These are phyloP conservation scores for Fusarium denticulatum DNA, from an alignment of 2,329 filamentous ascomycete genomes.

Conservation along the genomic window DNA sequence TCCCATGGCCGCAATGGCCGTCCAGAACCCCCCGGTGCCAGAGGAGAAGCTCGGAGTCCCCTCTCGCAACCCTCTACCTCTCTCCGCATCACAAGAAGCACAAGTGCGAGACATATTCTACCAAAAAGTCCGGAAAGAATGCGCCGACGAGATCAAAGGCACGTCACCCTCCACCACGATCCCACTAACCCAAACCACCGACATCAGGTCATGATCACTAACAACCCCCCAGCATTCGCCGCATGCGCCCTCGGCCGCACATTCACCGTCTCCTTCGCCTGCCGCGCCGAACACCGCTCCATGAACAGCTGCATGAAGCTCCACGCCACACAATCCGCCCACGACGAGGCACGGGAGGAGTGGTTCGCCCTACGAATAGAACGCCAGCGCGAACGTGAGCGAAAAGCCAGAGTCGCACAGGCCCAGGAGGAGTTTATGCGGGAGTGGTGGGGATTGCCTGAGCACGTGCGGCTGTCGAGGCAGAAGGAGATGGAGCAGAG, in stretches of 20 bases:
- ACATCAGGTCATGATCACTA: slow-evolving; percentile 9
- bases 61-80: slow-evolving; percentile 80
- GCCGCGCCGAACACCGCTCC: slow-evolving; percentile 77
- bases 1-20: slow-evolving; percentile 49
- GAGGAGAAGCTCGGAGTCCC: slow-evolving; percentile 58
- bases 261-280: slow-evolving; percentile 87
- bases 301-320: slow-evolving; percentile 97
- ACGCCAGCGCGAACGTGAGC: slow-evolving; percentile 73
- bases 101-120: slow-evolving; percentile 85
- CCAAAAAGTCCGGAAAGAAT: slow-evolving; percentile 79
- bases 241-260: slow-evolving; percentile 88
- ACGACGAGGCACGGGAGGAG: slow-evolving; percentile 89
- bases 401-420: slow-evolving; percentile 66
- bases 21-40: slow-evolving; percentile 48
- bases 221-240: slow-evolving; percentile 76
- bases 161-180: slow-evolving; percentile 17
- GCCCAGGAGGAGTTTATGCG: slow-evolving; percentile 73
- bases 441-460: slow-evolving; percentile 74
- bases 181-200: background rate
- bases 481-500: slow-evolving; percentile 58
- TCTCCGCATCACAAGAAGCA: slow-evolving; percentile 82
- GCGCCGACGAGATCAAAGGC: slow-evolving; percentile 83
- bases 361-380: slow-evolving; percentile 87
- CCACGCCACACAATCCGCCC: slow-evolving; percentile 84
- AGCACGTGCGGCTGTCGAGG: slow-evolving; percentile 62